phyloP scores from a whole-genome alignment of 306 rosid genomes.

The Urtica urens region DNA sequence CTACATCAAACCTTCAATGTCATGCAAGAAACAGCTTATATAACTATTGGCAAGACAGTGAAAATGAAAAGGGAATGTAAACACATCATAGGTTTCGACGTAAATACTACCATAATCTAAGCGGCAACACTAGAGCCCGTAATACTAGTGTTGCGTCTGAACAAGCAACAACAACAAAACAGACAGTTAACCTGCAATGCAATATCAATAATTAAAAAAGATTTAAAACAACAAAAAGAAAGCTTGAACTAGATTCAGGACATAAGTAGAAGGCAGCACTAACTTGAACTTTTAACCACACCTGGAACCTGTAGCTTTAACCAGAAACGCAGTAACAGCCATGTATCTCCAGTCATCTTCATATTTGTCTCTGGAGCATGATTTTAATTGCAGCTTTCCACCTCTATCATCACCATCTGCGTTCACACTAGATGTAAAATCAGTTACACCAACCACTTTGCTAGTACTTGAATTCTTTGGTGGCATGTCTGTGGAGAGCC shows the following conservation, averaged over 20 bases:
- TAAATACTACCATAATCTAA: slow-evolving; percentile 69
- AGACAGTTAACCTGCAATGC: slow-evolving; percentile 68
- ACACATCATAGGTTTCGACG: slow-evolving; percentile 11
- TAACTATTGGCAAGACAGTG: slow-evolving; percentile 2
- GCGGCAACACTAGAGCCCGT: slow-evolving; percentile 77
- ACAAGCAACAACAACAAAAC: slow-evolving; percentile 79
- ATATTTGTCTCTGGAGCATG: slow-evolving; percentile 30
- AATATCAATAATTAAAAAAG: too few species aligned
- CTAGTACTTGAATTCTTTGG: slow-evolving; percentile 37
- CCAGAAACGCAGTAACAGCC: slow-evolving; percentile 86
- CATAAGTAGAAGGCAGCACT: slow-evolving; percentile 5
- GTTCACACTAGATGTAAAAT: slow-evolving; percentile 20
- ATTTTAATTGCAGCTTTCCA: slow-evolving; percentile 25
- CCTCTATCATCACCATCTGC: slow-evolving; percentile 27
- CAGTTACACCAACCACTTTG: slow-evolving; percentile 27
- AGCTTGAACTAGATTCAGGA: slow-evolving; percentile 4
- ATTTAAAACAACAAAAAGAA: slow-evolving; percentile 6
- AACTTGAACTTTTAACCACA: slow-evolving; percentile 25
- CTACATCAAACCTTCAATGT: slow-evolving; percentile 71
- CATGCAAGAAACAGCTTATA: neutral
- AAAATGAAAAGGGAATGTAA: neutral
- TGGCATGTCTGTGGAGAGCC: slow-evolving; percentile 98
- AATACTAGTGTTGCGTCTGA: slow-evolving; percentile 83
- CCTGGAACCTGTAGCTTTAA: slow-evolving; percentile 74
- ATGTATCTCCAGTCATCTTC: slow-evolving; percentile 98